Base-by-base conservation (phyloP, 257 asterid genomes). In the Henckelia pumila region DNA sequence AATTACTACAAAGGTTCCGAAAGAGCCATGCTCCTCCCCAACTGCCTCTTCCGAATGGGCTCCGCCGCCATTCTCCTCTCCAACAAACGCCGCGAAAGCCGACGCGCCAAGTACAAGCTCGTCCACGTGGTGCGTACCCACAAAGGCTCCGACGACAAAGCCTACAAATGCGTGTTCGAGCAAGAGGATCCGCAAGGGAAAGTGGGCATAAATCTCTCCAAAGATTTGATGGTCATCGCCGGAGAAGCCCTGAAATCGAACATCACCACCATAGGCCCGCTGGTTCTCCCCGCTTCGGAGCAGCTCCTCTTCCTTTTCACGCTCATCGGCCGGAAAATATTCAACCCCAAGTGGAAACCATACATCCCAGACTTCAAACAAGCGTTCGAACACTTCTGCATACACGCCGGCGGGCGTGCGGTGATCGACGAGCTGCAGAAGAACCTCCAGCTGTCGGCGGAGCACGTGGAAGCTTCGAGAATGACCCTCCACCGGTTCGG, bases 351-450 rank as follows among this genome's bases (percentile, higher is more conserved):
- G 49, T 62, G 67, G 67, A 62, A 62, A 4, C 67, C 67, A 0
- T 33, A 62, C 13, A 62, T 62, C 9, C 67, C 67, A 11, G 67
- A 62, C 49, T 62, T 62, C 67, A 62, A 62, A 62, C 67, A 62
- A 62, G 67, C 67, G 11, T 62, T 62, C 13, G 67, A 62, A 33
- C 67, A 62, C 67, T 62, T 62, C 11, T 62, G 67, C 33, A 62
- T 62, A n/a, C 67, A 62, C 29, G 67, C 67, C 56, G 67, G 67
- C 2, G 67, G 67, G 19, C 24, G 67, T 14, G 67, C 67, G n/a
- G 67, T 62, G 67, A 62, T 62, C 3, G 67, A 62, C 44, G 56
- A 62, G 44, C 67, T 62, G 3, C 67, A 62, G 67, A 62, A 62
- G 67, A 62, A 62, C 56, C 67, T 62, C n/a, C 56, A 62, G 56